phyloP scores from a whole-genome alignment of 352 stramenopile genomes.

The Phytopythium helicoides region DNA sequence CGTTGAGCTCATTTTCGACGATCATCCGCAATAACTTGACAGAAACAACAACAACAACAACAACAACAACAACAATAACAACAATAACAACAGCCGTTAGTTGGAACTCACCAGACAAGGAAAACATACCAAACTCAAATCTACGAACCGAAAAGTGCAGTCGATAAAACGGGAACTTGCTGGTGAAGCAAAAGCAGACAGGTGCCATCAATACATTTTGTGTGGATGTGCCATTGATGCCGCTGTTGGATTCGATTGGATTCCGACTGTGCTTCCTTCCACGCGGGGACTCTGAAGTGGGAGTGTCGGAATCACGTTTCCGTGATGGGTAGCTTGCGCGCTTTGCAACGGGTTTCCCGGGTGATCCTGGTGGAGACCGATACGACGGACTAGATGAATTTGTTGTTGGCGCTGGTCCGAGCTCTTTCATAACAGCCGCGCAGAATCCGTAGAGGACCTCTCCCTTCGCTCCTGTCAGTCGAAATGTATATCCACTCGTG shows the following conservation, averaged over 20 bases:
- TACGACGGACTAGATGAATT: background rate
- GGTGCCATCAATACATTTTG: constrained; percentile 35
- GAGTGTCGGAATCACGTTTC: background rate
- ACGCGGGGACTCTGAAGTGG: background rate
- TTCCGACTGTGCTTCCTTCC: too few species aligned
- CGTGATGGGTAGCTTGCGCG: constrained; percentile 27
- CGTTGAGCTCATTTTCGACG: constrained; percentile 63
- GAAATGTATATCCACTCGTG: constrained; percentile 78
- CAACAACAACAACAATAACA: too few species aligned
- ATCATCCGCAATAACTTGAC: constrained; percentile 59
- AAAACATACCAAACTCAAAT: too few species aligned
- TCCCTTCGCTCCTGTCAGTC: constrained; percentile 79
- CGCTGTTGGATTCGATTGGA: background rate
- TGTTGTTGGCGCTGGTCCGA: background rate
- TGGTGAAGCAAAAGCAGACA: constrained; percentile 82
- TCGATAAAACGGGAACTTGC: constrained; percentile 87
- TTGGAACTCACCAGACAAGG: too few species aligned
- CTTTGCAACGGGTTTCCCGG: constrained; percentile 10
- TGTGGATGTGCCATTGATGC: background rate
- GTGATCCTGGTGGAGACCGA: background rate
- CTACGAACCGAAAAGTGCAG: constrained; percentile 55
- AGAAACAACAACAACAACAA: background rate
- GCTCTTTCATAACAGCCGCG: constrained; percentile 52
- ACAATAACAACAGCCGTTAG: too few species aligned
- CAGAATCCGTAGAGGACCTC: constrained; percentile 83